Conservation (phyloP, 352 stramenopile species). For the Elongisporangium prolatum region DNA sequence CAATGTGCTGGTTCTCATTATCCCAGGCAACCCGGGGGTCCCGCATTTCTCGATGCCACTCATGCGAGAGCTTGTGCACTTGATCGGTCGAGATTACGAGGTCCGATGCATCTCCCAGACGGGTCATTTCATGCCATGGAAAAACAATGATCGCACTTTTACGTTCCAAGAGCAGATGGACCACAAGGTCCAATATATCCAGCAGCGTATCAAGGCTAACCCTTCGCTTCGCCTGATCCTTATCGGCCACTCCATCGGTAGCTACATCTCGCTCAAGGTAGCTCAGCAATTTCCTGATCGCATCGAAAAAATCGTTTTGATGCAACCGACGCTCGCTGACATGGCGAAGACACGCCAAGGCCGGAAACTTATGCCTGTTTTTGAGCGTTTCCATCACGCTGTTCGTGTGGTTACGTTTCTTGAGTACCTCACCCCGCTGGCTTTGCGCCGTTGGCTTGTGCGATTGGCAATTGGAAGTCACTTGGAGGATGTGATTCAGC, state of each 20-base stretch:
- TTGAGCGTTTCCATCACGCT: slow-evolving; percentile 27
- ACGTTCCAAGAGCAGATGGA: slow-evolving; percentile 53
- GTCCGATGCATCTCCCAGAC: slow-evolving; percentile 55
- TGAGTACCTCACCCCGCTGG: slow-evolving; percentile 35
- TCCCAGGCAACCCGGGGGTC: slow-evolving; percentile 64
- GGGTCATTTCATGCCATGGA: slow-evolving; percentile 63
- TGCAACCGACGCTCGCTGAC: slow-evolving; percentile 69
- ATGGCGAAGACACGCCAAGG: slow-evolving; percentile 47
- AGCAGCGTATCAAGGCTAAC: slow-evolving; percentile 33
- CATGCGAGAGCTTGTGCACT: slow-evolving; percentile 45
- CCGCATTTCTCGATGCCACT: slow-evolving; percentile 63
- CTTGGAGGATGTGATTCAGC: slow-evolving; percentile 38
- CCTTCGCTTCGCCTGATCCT: slow-evolving; percentile 42
- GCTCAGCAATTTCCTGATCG: slow-evolving; percentile 43
- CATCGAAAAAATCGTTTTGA: slow-evolving; percentile 55
- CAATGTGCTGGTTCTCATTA: slow-evolving; percentile 51
- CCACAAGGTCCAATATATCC: slow-evolving; percentile 49
- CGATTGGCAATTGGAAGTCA: slow-evolving; percentile 25
- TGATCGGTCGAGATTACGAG: slow-evolving; percentile 32
- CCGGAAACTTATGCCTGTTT: slow-evolving; percentile 40
- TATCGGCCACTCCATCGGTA: slow-evolving; percentile 66
- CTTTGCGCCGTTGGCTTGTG: slow-evolving; percentile 44
- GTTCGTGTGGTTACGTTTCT: slow-evolving; percentile 30
- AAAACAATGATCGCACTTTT: slow-evolving; percentile 46
- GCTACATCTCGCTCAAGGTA: slow-evolving; percentile 49